phyloP scores from a whole-genome alignment of 169 alveolate genomes.

The Theileria annulata region DNA sequence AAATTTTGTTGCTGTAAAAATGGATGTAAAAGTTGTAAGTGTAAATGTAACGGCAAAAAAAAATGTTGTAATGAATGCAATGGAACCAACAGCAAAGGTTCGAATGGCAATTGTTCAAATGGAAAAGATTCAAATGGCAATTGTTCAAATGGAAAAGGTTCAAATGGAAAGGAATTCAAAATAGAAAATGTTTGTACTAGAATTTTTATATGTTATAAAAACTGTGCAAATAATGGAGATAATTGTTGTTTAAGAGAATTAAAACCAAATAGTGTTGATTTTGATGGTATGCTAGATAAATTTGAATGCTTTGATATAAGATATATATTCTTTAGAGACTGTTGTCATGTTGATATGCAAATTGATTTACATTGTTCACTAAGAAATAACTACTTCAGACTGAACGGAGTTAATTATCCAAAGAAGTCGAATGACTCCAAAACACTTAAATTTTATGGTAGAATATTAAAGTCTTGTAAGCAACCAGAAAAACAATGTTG shows the following conservation, averaged over 20 bases:
- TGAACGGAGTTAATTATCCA: constrained; percentile 13
- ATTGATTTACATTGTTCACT: constrained; percentile 12
- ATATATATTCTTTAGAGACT: neutral
- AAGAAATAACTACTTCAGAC: constrained; percentile 13
- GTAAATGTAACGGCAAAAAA: neutral
- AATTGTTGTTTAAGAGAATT: constrained; percentile 11
- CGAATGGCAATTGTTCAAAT: too few relatives aligned
- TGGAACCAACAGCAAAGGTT: too few relatives aligned
- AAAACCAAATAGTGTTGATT: neutral
- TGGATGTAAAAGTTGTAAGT: neutral
- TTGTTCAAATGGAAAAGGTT: too few relatives aligned
- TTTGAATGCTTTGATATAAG: constrained; percentile 9
- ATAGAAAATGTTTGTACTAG: neutral
- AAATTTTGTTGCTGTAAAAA: neutral
- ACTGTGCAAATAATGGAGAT: too few relatives aligned
- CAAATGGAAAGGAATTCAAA: too few relatives aligned
- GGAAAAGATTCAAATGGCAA: too few relatives aligned
- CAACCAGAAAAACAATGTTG: neutral
- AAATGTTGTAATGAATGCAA: too few relatives aligned
- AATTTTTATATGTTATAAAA: neutral
- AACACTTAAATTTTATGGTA: neutral
- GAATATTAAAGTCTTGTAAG: neutral
- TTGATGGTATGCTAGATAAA: neutral
- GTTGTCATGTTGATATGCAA: constrained; percentile 14
- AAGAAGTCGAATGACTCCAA: neutral